A percentile compares a stretch with the other conserved stretches of the same genome.
These are phyloP conservation scores for Xanthoparmelia taractica DNA, from an alignment of 495 filamentous ascomycete species.

Conservation along the genomic window DNA sequence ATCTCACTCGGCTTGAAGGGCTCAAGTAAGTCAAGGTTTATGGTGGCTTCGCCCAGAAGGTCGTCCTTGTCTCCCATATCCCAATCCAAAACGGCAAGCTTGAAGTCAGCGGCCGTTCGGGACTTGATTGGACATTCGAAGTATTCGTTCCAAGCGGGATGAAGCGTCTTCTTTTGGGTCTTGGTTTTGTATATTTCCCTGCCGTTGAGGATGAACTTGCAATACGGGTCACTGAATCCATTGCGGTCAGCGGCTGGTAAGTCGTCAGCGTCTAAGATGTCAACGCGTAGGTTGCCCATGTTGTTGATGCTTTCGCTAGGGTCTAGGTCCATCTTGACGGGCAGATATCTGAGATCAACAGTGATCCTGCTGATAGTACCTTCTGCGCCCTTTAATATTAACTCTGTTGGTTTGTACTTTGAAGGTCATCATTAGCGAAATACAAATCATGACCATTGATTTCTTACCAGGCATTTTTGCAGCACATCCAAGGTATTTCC, in stretches of 20 bases:
- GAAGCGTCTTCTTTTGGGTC: constrained; percentile 89
- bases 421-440: constrained; percentile 21
- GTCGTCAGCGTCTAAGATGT: constrained; percentile 79
- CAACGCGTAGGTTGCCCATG: constrained; percentile 84
- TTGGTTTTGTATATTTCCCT: constrained; percentile 88
- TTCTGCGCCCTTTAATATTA: constrained; percentile 65
- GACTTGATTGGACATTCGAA: constrained; percentile 80
- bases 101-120: constrained; percentile 77
- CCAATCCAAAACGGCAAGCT: constrained; percentile 83
- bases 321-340: constrained; percentile 86
- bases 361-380: constrained; percentile 74
- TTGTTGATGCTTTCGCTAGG: constrained; percentile 97
- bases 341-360: constrained; percentile 88
- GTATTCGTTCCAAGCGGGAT: constrained; percentile 90
- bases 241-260: constrained; percentile 91
- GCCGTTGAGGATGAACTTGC: constrained; percentile 83
- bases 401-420: constrained; percentile 78
- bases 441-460: neutral
- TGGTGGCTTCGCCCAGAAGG: constrained; percentile 66
- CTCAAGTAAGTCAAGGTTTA: constrained; percentile 74
- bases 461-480: constrained; percentile 70
- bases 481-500: constrained; percentile 81
- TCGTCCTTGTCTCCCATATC: constrained; percentile 91
- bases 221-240: constrained; percentile 93
- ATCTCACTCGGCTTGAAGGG: constrained; percentile 72